Evolutionary conservation across 75 land plant genomes (phyloP).

Genomic region (Cunninghamia lanceolata): DNA sequence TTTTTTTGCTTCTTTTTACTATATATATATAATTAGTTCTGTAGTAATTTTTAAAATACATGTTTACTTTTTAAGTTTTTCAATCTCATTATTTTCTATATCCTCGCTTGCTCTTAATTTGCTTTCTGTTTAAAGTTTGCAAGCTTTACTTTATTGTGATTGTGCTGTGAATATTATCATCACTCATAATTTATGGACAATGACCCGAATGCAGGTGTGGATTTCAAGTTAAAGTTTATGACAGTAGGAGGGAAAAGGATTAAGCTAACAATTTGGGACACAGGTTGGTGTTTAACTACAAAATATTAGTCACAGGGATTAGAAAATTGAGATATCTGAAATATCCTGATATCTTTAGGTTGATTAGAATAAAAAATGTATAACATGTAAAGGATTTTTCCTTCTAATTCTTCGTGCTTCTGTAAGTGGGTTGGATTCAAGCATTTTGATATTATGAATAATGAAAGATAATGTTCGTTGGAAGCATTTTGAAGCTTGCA

Average conservation of each 20-base stretch:
- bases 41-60: not conserved
- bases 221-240: conserved; percentile 43
- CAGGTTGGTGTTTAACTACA: conserved; percentile 22
- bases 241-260: conserved; percentile 39
- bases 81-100: not conserved
- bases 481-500: not conserved
- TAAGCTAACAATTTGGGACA: conserved; percentile 54
- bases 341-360: not conserved
- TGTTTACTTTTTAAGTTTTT: not conserved
- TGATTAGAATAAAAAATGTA: not conserved
- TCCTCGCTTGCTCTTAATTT: not conserved
- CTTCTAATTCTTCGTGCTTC: not conserved
- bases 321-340: not conserved
- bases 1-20: not conserved
- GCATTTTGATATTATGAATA: not conserved
- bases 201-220: conserved; percentile 26
- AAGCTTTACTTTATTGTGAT: not conserved
- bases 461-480: not conserved
- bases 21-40: not conserved
- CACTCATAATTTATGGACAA: not conserved
- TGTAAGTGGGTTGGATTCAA: not conserved
- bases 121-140: not conserved
- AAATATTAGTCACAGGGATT: not conserved
- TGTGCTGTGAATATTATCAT: not conserved
- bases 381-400: not conserved